Base-by-base conservation (phyloP, 768 basidiomycete species). In the Chalciporus sphaerocephalus region DNA sequence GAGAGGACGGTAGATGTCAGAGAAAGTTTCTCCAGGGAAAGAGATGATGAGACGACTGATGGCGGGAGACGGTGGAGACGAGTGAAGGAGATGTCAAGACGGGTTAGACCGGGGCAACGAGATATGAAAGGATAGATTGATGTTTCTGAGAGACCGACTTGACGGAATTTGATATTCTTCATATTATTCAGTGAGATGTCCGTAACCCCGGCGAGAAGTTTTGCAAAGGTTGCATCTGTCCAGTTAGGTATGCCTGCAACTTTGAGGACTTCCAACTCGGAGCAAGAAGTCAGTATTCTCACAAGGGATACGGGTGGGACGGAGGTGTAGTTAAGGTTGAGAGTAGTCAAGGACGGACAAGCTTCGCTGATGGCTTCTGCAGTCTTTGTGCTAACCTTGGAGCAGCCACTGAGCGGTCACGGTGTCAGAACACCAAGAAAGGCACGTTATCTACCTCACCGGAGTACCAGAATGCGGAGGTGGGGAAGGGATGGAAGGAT, bases 51-150 rank as follows among this genome's bases (percentile, higher is more conserved):
- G 16, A 21, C 18, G n/a, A 28, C 23, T 8, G 40, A 24, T 6
- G 40, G 36, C 4, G 57, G 47, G n/a, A 66, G 67, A 34, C 71
- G 75, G 36, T 67, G 75, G 24, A 83, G 57, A 12, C 54, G 53
- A 2, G 83, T 87, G 63, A 84, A 87, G 5, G 85, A 85, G 13
- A 82, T 52, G 50, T 87, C 85, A 12, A 87, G 65, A 20, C 75
- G 74, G 28, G 61, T 61, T 16, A 87, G 50, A 39, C 72, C 69
- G 2, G 82, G 81, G 49, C 73, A 81, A 15, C 69, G 50, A 1
- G 61, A 48, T 6, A 82, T 53, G 11, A 82, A 57, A 6, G 62
- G 49, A 34, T 62, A 59, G 12, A 85, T 44, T 0, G 79, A 70
- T 2, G 52, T 48, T 46, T 85, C 83, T 8, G 78, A 73, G 25